Base-by-base conservation (phyloP, 2,329 filamentous ascomycete genomes). In the Pezizomycotina sp. region DNA sequence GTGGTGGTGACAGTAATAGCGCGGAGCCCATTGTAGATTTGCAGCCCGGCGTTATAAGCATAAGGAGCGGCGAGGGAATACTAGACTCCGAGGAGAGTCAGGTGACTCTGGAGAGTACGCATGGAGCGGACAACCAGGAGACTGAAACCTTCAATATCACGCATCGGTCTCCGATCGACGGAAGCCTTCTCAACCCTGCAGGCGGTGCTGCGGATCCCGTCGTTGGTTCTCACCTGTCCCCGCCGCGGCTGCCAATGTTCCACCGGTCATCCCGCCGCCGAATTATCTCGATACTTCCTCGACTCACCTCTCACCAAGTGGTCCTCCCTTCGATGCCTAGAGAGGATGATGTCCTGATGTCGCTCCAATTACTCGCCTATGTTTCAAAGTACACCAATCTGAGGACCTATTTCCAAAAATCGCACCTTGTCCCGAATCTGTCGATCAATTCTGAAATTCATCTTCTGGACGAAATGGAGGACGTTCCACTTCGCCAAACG, bases 301-400 rank as follows among this genome's bases (percentile, higher is more conserved):
- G 78, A 92, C 50, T 23, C 72, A 72, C 29, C 59, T 76, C 34
- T 67, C 72, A 23, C 71, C 78, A 16, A 70, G 72, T 52, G 69
- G 75, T 91, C 50, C 63, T 92, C 20, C 80, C 84, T 18, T 77
- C 83, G 7, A 92, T 95, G 78, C 89, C 89, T 6, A 74, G 89
- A 32, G 89, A 98, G 51, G 89, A 98, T 57, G 89, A 98, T 52
- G 89, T 98, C 2, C 65, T 98, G 46, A 93, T 98, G 86, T 93
- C 89, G 4, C 67, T 98, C 23, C 89, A 98, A 58, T 70, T 98
- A 13, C 69, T 98, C 28, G 89, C 89, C 10, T 98, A 98, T 56
- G 86, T 98, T 38, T 93, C 84, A 15, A 98, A 98, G 58, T 98
- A 98, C 60, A 95, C 89, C 65, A 91, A 92, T 51, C 69, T 98